phyloP scores from a whole-genome alignment of 2,329 filamentous ascomycete species.

The Fonsecaea pugnacius region DNA sequence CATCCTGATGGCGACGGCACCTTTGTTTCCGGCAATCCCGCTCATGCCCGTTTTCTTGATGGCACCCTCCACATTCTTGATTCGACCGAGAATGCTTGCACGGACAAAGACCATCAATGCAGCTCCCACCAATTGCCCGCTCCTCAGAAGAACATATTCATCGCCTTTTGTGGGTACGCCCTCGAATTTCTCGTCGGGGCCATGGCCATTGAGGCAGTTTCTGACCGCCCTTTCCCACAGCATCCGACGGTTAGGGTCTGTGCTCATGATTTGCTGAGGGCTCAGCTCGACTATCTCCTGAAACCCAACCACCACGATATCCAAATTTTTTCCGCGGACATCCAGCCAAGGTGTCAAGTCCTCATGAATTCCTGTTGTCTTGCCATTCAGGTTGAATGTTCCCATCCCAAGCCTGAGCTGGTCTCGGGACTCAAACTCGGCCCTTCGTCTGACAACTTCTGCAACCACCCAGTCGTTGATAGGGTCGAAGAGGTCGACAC shows the following conservation, averaged over 20 bases:
- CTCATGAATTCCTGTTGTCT: slow-evolving; percentile 73
- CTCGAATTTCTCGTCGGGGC: slow-evolving; percentile 60
- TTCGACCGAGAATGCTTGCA: slow-evolving; percentile 72
- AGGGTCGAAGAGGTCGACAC: slow-evolving; percentile 88
- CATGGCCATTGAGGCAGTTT: slow-evolving; percentile 68
- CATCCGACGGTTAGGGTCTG: slow-evolving; percentile 82
- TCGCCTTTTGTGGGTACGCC: slow-evolving; percentile 60
- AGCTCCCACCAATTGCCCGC: slow-evolving; percentile 91
- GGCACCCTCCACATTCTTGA: slow-evolving; percentile 96
- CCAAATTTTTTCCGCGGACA: slow-evolving; percentile 67
- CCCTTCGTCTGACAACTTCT: slow-evolving; percentile 68
- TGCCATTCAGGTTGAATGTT: slow-evolving; percentile 94
- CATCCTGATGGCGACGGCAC: slow-evolving; percentile 92
- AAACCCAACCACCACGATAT: slow-evolving; percentile 88
- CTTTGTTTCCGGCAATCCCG: slow-evolving; percentile 97
- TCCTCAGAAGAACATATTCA: slow-evolving; percentile 85
- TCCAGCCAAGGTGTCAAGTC: slow-evolving; percentile 88
- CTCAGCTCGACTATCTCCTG: slow-evolving; percentile 98
- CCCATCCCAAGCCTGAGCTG: slow-evolving; percentile 81
- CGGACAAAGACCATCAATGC: slow-evolving; percentile 91
- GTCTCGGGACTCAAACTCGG: slow-evolving; percentile 76
- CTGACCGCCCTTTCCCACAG: slow-evolving; percentile 85
- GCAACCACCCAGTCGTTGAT: slow-evolving; percentile 86
- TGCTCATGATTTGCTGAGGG: slow-evolving; percentile 99
- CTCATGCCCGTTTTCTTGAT: slow-evolving; percentile 93